phyloP scores from a whole-genome alignment of 2,329 filamentous ascomycete species.

The Dendrostoma leiphaemia region DNA sequence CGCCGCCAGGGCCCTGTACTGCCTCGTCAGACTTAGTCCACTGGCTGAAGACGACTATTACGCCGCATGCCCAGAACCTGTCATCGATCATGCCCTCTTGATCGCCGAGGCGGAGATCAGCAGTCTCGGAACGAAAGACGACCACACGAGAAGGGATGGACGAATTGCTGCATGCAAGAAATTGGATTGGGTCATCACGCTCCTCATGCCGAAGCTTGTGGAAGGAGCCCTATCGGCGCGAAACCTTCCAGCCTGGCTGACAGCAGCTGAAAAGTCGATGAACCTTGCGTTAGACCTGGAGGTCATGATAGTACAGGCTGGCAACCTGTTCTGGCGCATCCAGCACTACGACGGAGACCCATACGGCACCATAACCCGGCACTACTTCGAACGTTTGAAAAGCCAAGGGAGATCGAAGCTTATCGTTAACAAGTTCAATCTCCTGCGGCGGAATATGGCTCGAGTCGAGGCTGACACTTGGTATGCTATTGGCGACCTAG shows the following conservation, averaged over 20 bases:
- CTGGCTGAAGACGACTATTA: slow-evolving; percentile 34
- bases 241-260: slow-evolving; percentile 9
- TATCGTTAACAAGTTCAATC: slow-evolving; percentile 32
- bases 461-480: slow-evolving; percentile 9
- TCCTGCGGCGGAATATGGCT: slow-evolving; percentile 26
- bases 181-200: slow-evolving; percentile 25
- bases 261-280: slow-evolving; percentile 13
- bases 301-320: slow-evolving; percentile 20
- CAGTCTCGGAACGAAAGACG: neutral
- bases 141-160: neutral
- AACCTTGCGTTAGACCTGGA: slow-evolving; percentile 25
- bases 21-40: slow-evolving; percentile 25
- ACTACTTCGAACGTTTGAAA: slow-evolving; percentile 31
- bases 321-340: slow-evolving; percentile 33
- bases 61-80: slow-evolving; percentile 31
- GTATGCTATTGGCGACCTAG: slow-evolving; percentile 26
- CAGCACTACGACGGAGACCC: slow-evolving; percentile 23
- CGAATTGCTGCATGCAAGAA: slow-evolving; percentile 1
- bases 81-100: slow-evolving; percentile 30
- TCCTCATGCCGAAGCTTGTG: slow-evolving; percentile 31
- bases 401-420: slow-evolving; percentile 28
- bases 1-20: slow-evolving; percentile 30
- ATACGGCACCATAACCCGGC: slow-evolving; percentile 25
- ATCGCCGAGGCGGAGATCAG: slow-evolving; percentile 12
- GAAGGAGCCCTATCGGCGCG: slow-evolving; percentile 17